Evolutionary conservation across 2,329 filamentous ascomycete genomes (phyloP), one percentile per base, ranked within the genome.

Genomic region (Aureobasidium lini): DNA sequence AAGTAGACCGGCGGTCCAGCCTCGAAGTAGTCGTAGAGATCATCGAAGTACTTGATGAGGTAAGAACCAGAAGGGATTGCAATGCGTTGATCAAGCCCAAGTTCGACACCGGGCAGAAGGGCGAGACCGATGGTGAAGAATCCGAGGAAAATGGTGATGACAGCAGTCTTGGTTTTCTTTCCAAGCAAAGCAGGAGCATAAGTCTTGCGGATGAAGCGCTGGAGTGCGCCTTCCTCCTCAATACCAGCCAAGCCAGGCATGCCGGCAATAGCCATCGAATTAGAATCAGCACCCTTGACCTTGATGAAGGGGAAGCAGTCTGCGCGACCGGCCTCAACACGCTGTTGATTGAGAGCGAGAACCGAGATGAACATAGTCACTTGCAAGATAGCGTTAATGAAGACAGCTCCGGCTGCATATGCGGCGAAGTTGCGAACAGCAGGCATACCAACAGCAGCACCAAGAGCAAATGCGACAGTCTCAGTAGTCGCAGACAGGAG

Each of bases 301-400:
- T 88, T 88, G 62, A 96, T 77, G 75, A 89, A 99, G 4, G 94
- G 95, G 70, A 96, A 85, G 69, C 95, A 94, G 72, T 99, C 94
- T 49, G 91, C 90, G 29, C 93, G 85, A 58, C 89, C 84, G 66
- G 89, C 87, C 70, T 99, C 93, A 0, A 95, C 92, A 8, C 95
- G 84, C 70, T 85, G 84, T 74, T 99, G 94, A 69, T 99, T 99
- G 61, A 96, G 81, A 2, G 92, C 85, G 7, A 99, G 80, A 3
- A 97, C 87, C 1, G 95, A 93, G 40, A 96, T 83, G 69, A 99
- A 99, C 85, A 97, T 93, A 0, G 95, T 99, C 65, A 97, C 88
- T 72, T 99, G 94, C 6, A 99, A 78, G n/a, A 97, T 72, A 0
- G 95, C 95, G 70, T 99, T 99, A 79, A 99, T 93, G 66, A 97